These are phyloP conservation scores for Skeletonema potamos DNA, from an alignment of 108 stramenopile genomes.

Conservation along the genomic window DNA sequence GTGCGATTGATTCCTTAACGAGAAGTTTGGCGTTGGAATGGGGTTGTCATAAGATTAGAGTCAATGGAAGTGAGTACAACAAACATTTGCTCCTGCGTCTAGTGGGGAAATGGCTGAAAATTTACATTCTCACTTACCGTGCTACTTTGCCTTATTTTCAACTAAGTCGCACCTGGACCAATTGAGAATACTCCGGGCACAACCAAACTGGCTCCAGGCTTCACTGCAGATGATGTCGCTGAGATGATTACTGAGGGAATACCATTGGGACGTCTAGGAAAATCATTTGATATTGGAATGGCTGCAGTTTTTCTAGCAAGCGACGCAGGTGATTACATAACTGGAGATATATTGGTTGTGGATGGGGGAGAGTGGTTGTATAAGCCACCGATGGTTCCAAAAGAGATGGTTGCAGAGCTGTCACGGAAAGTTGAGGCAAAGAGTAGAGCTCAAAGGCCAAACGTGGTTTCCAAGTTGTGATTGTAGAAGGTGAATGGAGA, in stretches of 20 bases:
- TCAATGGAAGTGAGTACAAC: slow-evolving; percentile 65
- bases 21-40: slow-evolving; percentile 92
- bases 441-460: slow-evolving; percentile 53
- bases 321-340: slow-evolving; percentile 63
- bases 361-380: slow-evolving; percentile 86
- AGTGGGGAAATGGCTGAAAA: background rate
- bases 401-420: slow-evolving; percentile 73
- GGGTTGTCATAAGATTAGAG: slow-evolving; percentile 86
- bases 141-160: background rate
- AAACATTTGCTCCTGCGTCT: background rate
- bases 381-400: slow-evolving; percentile 73
- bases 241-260: slow-evolving; percentile 68
- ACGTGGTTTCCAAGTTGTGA: slow-evolving; percentile 39
- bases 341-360: slow-evolving; percentile 79
- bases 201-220: slow-evolving; percentile 85
- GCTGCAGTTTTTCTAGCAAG: slow-evolving; percentile 76
- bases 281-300: slow-evolving; percentile 76
- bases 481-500: background rate
- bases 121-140: background rate
- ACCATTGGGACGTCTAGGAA: slow-evolving; percentile 78
- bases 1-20: slow-evolving; percentile 90
- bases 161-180: slow-evolving; percentile 88
- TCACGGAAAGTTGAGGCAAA: slow-evolving; percentile 71
- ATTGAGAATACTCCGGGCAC: slow-evolving; percentile 93
- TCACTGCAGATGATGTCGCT: slow-evolving; percentile 44